Base-by-base conservation (phyloP, 2,329 filamentous ascomycete species). In the Cercospora berteroae region DNA sequence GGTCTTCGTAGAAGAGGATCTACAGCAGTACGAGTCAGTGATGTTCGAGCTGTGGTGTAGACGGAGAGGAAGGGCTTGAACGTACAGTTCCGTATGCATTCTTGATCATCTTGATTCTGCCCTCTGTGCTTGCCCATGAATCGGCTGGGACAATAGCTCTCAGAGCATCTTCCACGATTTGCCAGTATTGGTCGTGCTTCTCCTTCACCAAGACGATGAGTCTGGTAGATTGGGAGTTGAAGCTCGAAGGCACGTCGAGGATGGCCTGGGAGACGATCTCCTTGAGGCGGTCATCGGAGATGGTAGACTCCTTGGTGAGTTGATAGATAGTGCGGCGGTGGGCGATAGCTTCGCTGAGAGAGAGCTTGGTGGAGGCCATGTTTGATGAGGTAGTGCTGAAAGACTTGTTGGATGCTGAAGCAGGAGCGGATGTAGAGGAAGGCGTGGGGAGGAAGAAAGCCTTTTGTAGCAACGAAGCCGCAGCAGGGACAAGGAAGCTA, bases 171-270 rank as follows among this genome's bases (percentile, higher is more conserved):
- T 83, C 80, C 64, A 88, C 85, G 67, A 93, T 84, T 78, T 92
- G 89, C 94, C 94, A 97, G 74, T 96, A 88, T 82, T 91, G 90
- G 75, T 93, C 89, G 83, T 97, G 94, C 80, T 97, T 91, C 69
- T 86, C 87, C 75, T 90, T 89, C 76, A 95, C 85, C 64, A 97
- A 87, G 61, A 97, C 86, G 58, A 96, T 86, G 67, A 90, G 82
- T 67, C 94, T 89, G 72, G 91, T 90, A 73, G 88, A 88, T 83
- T 97, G 94, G 50, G 88, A 91, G 88, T 97, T 97, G 89, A 97
- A 97, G 71, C 89, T 88, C 62, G 87, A 90, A 50, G 94, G 94
- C 1, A 90, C 85, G 79, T 93, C 84, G 67, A 87, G 83, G 72
- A 95, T 83, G 64, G 88, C 84, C 66, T 82, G 75, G 62, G 82